phyloP scores from a whole-genome alignment of 129 eudicot genomes.

The Lactuca saligna region DNA sequence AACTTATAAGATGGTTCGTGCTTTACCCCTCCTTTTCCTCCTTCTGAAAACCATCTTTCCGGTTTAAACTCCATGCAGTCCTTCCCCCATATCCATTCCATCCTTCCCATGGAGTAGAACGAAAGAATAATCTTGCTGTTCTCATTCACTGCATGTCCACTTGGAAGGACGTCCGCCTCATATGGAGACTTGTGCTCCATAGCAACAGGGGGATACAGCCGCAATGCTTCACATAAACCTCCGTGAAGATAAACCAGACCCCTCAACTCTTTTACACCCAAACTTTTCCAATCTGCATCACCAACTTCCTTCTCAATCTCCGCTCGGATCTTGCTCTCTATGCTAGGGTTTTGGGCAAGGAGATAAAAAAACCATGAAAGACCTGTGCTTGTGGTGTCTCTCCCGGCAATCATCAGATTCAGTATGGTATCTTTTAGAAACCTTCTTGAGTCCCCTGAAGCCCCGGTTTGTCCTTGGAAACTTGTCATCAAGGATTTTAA shows the following conservation, averaged over 20 bases:
- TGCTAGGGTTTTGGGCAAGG: conserved; percentile 36
- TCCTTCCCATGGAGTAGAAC: conserved; percentile 52
- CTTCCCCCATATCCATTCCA: conserved; percentile 60
- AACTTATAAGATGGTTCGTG: conserved; percentile 61
- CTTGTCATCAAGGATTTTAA: conserved; percentile 19
- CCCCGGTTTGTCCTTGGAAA: conserved; percentile 9
- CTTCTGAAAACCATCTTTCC: conserved; percentile 54
- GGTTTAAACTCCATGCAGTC: conserved; percentile 67
- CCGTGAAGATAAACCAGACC: conserved; percentile 62
- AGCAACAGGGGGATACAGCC: conserved; percentile 62
- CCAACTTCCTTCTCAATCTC: conserved; percentile 34
- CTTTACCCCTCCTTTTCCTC: conserved; percentile 41
- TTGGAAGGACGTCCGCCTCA: conserved; percentile 45
- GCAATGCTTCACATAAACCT: conserved; percentile 57
- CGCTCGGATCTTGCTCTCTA: conserved; percentile 41
- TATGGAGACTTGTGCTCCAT: conserved; percentile 51
- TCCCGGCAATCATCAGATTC: conserved; percentile 55
- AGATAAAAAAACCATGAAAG: conserved; percentile 69
- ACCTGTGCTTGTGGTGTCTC: conserved; percentile 56
- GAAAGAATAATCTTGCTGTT: conserved; percentile 35
- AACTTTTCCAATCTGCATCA: conserved; percentile 5
- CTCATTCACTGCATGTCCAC: conserved; percentile 39
- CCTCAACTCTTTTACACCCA: conserved; percentile 26
- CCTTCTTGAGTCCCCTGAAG: conserved; percentile 6
- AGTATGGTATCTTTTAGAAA: conserved; percentile 42